Evolutionary conservation across 1,284 basidiomycete species (phyloP), one percentile per base, ranked within the genome.

Genomic region (Malassezia japonica): DNA sequence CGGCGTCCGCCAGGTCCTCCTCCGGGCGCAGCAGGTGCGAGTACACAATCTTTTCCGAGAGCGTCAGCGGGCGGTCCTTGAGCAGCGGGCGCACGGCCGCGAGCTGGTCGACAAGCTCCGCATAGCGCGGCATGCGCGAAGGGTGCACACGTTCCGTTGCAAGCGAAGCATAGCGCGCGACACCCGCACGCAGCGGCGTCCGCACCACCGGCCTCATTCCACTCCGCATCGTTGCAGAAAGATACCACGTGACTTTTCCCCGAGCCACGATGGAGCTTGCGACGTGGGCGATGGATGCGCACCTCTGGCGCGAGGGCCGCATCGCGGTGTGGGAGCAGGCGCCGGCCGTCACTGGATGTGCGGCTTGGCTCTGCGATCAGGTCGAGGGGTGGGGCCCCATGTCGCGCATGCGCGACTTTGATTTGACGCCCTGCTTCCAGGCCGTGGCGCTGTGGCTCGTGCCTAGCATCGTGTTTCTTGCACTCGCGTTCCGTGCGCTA

Each of bases 21-120:
- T 64, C 57, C n/a, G 89, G 87, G 60, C 91, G 82, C 61, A 82
- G 75, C 47, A 98, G 77, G 76, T 99, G 94, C 64, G 88, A 84
- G 75, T 95, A 98, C 38, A 99, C 79, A 43, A 98, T 94, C 80
- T 99, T 99, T 76, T 99, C 94, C 23, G 92, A 86, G 15, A 99
- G 79, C 1, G 91, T 91, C 53, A 98, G 77, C 37, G 92, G 91
- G 79, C 78, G 62, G 72, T 86, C 82, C 72, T 86, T 82, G 65
- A 96, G 78, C 44, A 86, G 76, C 44, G 78, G 73, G 50, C 86
- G 82, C 48, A 91, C 87, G 46, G 76, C 76, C 43, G 80, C 77
- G 50, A 96, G 81, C 42, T 85, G 91, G 61, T 81, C 73, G 43
- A 88, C 78, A 40, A 99, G 79, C 51, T 78, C 76, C 7, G 79